Base-by-base conservation (phyloP, 805 yeast genomes). In the Sugiyamaella chiloensis region DNA sequence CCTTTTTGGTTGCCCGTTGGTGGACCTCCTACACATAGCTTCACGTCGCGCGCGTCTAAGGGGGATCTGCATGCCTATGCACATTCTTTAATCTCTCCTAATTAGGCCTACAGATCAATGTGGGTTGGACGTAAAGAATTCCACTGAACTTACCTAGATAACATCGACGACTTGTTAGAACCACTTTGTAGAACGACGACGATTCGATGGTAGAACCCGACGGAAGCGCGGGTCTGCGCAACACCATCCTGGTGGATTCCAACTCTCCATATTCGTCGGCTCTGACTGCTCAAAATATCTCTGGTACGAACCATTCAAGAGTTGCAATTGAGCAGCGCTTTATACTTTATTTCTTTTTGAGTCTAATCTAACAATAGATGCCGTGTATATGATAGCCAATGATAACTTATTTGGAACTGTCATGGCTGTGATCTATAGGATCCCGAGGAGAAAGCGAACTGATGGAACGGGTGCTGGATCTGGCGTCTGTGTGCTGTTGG, bases 341-440 rank as follows among this genome's bases (percentile, higher is more conserved):
- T 2, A 24, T 17, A n/a, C n/a, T n/a, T n/a, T n/a, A n/a, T 46
- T n/a, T 14, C 12, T 20, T 29, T 21, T 19, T 14, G 20, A 47
- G 6, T 4, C 32, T 14, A 21, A n/a, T 27, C 37, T 27, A 30
- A 29, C 21, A 24, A 36, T 35, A 34, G 63, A 62, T 29, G 68
- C 72, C 17, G 71, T 67, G 2, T 68, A 64, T 52, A 58, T 68
- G 63, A 50, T 63, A 5, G 69, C 67, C 4, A 52, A 57, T 16
- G 72, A 68, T 56, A 55, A 60, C 8, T 58, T 66, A 24, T 59
- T 61, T 37, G 71, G 70, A 37, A 52, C 53, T 14, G 54, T 65
- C 7, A 40, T 68, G n/a, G 66, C 69, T 2, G 51, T 65, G 4
- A 59, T 68, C 5, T 68, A 67, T 53, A 54, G 60, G 5, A 50